Evolutionary conservation across 2,329 filamentous ascomycete genomes (phyloP), one percentile per base, ranked within the genome.

Genomic region (Alternaria tenuissima): DNA sequence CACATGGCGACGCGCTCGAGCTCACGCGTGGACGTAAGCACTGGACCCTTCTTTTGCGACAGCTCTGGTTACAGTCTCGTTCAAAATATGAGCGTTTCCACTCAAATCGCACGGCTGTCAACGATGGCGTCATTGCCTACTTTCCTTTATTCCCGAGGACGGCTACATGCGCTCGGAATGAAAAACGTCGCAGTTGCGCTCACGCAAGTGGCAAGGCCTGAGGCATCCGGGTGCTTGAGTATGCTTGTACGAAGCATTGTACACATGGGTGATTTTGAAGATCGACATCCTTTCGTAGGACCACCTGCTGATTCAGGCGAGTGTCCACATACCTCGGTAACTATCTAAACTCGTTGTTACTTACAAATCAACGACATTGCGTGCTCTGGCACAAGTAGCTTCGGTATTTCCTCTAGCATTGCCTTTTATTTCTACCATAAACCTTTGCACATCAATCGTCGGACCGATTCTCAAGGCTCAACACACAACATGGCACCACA

Each of bases 401-500:
- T 36, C 1, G 12, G 11, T 3, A 7, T 36, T 12, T 24, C 14
- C 20, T 22, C 4, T 34, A 22, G 12, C 18, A 48, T 32, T 1
- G 30, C 18, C 18, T 7, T 24, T 9, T 11, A 4, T 30, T 12
- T 16, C 32, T 36, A 36, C 39, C 6, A 42, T 30, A n/a, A 1
- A n/a, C 44, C 14, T 24, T 26, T 16, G 7, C 16, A 2, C n/a
- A 38, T 18, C 9, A 16, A 3, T 12, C 9, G 18, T 48, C 30
- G 30, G 34, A 2, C 20, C 14, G 8, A n/a, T 22, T 22, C n/a
- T 16, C 18, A 8, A 38, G 36, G 34, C 16, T 18, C 46, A 49
- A 12, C 47, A 52, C 14, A 20, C 54, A 57, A 30, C 34, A 75
- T 76, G 74, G 63, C 73, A 20, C 67, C 70, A 7, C 55, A 64